Base-by-base conservation (phyloP, 2,329 filamentous ascomycete genomes). In the Paecilomyces sp. region DNA sequence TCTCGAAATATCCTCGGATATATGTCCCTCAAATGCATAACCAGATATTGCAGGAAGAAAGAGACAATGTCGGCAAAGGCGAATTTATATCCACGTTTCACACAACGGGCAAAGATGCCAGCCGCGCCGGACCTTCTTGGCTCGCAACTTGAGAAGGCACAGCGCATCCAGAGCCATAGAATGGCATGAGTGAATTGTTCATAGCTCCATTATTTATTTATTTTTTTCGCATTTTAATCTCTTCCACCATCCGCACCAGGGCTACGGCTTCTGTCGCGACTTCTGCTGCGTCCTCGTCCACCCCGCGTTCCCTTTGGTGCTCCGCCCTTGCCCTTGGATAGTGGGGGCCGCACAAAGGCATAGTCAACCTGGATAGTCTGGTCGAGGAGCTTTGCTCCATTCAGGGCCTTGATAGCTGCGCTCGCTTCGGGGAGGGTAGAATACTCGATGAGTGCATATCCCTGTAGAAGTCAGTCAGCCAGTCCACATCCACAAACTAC, bases 391-490 rank as follows among this genome's bases (percentile, higher is more conserved):
- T 87, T 85, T 57, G 81, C 74, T 54, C 80, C 83, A 64, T 87
- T 83, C 25, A 85, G 81, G 62, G 80, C 82, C 68, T 85, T 81
- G 69, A 88, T 85, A 3, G 85, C 85, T 34, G 82, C 83, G 57
- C 79, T 79, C n/a, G 85, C 85, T 74, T 88, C 85, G 57, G 80
- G 78, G 57, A 87, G 77, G 8, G 85, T 88, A 1, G 85, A 77
- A 68, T 86, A 88, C 75, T 88, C 85, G 65, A 88, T 86, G 60
- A 88, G 77, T 41, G 83, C 85, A 71, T 88, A 88, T 63, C 85
- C 85, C 85, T 88, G 65, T 18, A 50, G 8, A 15, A 56, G 18
- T 24, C 33, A 33, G 41, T 50, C 12, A 51, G 31, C 22, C 54
- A 57, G 15, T 54, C 12, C 4, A 54, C 52, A 8, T 15, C 9